phyloP scores from a whole-genome alignment of 163 green algal species.

The Picocystis sp. region DNA sequence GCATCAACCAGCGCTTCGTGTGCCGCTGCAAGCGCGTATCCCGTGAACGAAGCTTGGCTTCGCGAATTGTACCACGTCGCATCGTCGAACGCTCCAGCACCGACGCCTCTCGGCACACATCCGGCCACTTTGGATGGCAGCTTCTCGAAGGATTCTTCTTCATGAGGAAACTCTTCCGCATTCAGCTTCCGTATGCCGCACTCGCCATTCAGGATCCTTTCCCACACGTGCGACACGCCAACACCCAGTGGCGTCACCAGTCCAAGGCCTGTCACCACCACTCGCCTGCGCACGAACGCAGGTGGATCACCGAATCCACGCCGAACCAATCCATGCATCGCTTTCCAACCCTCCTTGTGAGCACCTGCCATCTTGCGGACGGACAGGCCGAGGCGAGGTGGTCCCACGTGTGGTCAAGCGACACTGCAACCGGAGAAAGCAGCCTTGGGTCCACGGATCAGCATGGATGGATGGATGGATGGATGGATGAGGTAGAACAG shows the following conservation, averaged over 20 bases:
- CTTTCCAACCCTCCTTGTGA: no score
- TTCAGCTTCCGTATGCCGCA: conserved; percentile 35
- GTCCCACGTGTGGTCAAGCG: no score
- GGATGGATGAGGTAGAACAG: no score
- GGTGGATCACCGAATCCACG: conserved; percentile 15
- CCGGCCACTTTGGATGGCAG: conserved; percentile 31
- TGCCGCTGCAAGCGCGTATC: conserved; percentile 20
- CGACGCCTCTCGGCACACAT: conserved; percentile 1
- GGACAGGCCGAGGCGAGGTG: no score
- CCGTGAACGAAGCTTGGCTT: conserved; percentile 33
- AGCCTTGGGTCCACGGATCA: no score
- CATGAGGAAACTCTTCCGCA: conserved; percentile 41
- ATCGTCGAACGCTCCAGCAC: no score
- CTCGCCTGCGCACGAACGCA: conserved; percentile 25
- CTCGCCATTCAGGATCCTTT: conserved; percentile 34
- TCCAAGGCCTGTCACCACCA: conserved; percentile 78
- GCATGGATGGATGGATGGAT: no score
- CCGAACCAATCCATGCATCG: no score
- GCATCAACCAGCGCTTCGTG: conserved; percentile 36
- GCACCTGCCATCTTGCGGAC: no score
- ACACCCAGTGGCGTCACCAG: conserved; percentile 64
- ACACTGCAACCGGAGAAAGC: no score
- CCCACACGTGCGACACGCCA: conserved; percentile 37
- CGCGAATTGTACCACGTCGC: conserved; percentile 16
- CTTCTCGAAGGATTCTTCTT: conserved; percentile 12